Base-by-base conservation (phyloP, 169 alveolate genomes). In the Plasmodium ovale region DNA sequence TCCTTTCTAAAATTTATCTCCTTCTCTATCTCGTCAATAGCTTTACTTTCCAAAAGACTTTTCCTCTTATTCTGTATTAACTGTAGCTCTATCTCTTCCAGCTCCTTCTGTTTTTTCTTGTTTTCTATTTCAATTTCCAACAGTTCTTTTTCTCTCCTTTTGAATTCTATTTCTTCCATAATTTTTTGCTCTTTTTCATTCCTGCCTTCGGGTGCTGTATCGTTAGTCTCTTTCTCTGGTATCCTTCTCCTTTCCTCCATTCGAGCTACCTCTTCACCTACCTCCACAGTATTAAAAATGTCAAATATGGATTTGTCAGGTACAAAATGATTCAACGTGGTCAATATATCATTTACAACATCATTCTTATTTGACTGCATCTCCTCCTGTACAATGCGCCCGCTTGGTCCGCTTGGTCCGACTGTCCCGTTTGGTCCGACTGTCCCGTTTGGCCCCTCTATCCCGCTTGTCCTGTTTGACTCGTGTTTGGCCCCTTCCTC, bases 1-100 rank as follows among this genome's bases (percentile, higher is more conserved):
- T 33, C 70, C 39, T 37, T 16, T 25, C 27, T 69, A 12, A 33
- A 35, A 1, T 72, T 47, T 12, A 12, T 37, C 21, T 72, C 87
- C 23, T 37, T 35, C 21, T 53, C 71, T n/a, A 53, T 37, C 2
- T 72, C 70, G 6, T 54, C 27, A 14, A 64, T 37, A 4, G 59
- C 4, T 39, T 25, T 53, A 47, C 39, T 65, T 23, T 53, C 88
- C 14, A 19, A 16, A 49, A 74, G 16, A 25, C 21, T 35, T 65
- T 60, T 65, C 33, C 58, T 79, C 31, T 51, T 33, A 58, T 68
- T 79, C 35, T 79, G 71, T 47, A 79, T 56, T 37, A 79, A n/a
- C 58, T 79, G 89, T 39, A 79, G 59, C 58, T 79, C 84, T 79
- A 79, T 37, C 19, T 65, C 82, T 56, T 77, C 89, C 42, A 77